Conservation (phyloP, 1,284 basidiomycete species). For the Cryptococcus deneoformans region DNA sequence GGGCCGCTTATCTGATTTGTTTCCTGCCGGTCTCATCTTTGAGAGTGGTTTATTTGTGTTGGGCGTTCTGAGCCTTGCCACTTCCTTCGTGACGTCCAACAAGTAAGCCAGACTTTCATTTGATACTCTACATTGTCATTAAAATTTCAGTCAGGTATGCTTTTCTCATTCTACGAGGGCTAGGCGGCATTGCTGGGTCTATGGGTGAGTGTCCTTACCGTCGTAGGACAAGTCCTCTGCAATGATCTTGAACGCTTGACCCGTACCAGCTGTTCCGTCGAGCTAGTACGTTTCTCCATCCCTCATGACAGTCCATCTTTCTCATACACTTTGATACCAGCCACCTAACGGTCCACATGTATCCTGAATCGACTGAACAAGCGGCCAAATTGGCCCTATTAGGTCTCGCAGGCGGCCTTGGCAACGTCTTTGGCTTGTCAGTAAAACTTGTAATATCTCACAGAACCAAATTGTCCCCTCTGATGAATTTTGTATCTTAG, state of each 20-base stretch:
- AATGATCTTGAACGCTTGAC: not conserved
- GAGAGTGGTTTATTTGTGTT: constrained; percentile 30
- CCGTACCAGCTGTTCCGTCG: constrained; percentile 22
- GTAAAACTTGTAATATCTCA: constrained; percentile 1
- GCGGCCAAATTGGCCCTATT: constrained; percentile 28
- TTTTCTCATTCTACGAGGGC: constrained; percentile 43
- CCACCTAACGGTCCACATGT: constrained; percentile 37
- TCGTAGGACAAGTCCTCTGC: not conserved
- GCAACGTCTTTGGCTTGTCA: constrained; percentile 31
- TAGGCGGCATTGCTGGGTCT: constrained; percentile 40
- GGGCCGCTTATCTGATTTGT: constrained; percentile 39
- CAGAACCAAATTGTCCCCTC: not conserved
- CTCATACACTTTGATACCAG: constrained; percentile 1
- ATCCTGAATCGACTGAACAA: constrained; percentile 32
- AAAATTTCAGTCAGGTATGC: constrained; percentile 18
- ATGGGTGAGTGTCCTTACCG: constrained; percentile 16
- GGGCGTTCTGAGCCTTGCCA: constrained; percentile 32
- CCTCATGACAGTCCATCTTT: not conserved
- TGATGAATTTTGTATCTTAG: not conserved
- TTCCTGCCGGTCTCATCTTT: constrained; percentile 37
- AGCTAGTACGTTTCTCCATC: constrained; percentile 18
- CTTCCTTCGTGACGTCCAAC: constrained; percentile 36
- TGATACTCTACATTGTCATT: not conserved
- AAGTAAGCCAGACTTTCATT: constrained; percentile 13
- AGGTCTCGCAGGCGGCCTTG: constrained; percentile 25